These are phyloP conservation scores for Vitellaria paradoxa DNA, from an alignment of 179 eudicot species.

Conservation along the genomic window DNA sequence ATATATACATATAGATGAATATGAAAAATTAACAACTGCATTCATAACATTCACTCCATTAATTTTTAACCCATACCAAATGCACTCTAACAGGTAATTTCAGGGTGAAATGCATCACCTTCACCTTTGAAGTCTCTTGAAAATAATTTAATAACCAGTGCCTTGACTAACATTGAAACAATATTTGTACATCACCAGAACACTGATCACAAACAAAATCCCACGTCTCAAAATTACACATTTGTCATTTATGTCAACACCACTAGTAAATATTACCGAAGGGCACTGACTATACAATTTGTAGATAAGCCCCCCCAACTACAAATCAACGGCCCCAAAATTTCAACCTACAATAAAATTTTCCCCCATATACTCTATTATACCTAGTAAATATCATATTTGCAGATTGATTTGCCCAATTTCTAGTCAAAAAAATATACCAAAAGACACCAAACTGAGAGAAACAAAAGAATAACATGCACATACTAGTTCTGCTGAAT, in stretches of 20 bases:
- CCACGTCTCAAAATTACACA: neutral
- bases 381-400: constrained; percentile 10
- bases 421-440: neutral
- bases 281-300: constrained; percentile 10
- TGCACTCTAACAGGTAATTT: too few species aligned
- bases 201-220: neutral
- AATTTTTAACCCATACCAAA: too few species aligned
- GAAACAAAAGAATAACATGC: constrained; percentile 1
- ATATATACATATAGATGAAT: too few species aligned
- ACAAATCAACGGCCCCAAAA: neutral
- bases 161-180: neutral
- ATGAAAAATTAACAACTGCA: too few species aligned
- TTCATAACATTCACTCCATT: too few species aligned
- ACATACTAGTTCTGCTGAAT: neutral
- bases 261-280: neutral
- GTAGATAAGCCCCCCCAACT: neutral
- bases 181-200: neutral
- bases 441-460: constrained; percentile 1
- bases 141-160: too few species aligned
- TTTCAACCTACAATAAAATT: neutral
- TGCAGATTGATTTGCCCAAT: constrained; percentile 7
- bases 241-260: neutral
- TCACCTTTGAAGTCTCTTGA: neutral
- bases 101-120: too few species aligned
- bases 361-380: neutral